phyloP scores from a whole-genome alignment of 768 basidiomycete genomes.

The Suillus cothurnatus region DNA sequence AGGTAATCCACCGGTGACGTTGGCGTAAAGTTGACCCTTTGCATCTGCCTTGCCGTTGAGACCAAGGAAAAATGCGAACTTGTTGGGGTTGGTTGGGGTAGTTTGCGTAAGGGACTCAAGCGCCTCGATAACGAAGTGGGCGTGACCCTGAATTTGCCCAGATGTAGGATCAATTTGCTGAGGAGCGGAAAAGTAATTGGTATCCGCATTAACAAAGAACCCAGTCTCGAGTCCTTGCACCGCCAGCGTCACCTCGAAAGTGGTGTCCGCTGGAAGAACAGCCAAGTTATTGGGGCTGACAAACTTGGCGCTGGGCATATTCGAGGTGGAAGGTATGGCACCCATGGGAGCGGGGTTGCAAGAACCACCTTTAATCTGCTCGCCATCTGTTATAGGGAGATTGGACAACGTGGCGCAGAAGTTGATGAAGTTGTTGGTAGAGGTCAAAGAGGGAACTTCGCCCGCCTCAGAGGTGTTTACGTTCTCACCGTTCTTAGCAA shows the following conservation, averaged over 20 bases:
- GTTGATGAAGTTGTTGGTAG: conserved; percentile 78
- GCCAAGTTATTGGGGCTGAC: conserved; percentile 45
- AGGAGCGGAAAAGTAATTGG: conserved; percentile 59
- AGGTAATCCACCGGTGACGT: conserved; percentile 55
- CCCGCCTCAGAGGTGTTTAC: conserved; percentile 36
- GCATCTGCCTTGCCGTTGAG: conserved; percentile 46
- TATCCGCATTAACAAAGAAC: conserved; percentile 55
- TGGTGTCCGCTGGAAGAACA: conserved; percentile 43
- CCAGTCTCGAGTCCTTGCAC: conserved; percentile 51
- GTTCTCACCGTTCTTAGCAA: conserved; percentile 52
- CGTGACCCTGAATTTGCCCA: conserved; percentile 62
- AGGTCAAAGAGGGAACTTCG: conserved; percentile 58
- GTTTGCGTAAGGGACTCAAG: conserved; percentile 52
- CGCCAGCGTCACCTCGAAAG: conserved; percentile 56
- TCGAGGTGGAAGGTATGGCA: conserved; percentile 47
- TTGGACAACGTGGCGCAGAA: conserved; percentile 52
- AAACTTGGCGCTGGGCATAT: conserved; percentile 61
- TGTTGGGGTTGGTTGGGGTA: conserved; percentile 46
- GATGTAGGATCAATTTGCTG: conserved; percentile 44
- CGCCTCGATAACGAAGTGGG: conserved; percentile 61
- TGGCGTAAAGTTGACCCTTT: conserved; percentile 47
- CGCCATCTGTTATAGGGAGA: conserved; percentile 62
- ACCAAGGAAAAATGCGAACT: conserved; percentile 63
- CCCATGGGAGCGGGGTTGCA: conserved; percentile 70
- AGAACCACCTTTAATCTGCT: conserved; percentile 51